These are phyloP conservation scores for Tuber borchii DNA, from an alignment of 495 filamentous ascomycete species.

Conservation along the genomic window DNA sequence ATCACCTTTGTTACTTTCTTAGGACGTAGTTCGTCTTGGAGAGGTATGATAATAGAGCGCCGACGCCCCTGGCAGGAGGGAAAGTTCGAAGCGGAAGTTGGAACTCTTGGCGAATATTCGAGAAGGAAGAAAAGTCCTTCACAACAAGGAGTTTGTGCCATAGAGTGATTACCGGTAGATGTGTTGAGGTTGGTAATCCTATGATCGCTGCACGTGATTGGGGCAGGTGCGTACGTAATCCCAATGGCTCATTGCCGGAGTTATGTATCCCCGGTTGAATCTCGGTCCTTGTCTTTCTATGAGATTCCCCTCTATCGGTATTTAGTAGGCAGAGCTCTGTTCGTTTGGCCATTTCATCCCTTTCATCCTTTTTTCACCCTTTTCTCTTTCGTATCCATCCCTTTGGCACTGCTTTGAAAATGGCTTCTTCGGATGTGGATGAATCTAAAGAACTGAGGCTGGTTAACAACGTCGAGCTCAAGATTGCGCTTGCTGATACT, in stretches of 20 bases:
- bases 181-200: background rate
- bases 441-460: constrained; percentile 63
- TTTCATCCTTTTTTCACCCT: background rate
- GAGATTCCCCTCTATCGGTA: background rate
- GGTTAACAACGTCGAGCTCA: constrained; percentile 82
- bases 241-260: background rate
- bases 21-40: too few species aligned
- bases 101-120: too few species aligned
- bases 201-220: background rate
- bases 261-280: background rate
- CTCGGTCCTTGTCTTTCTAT: background rate
- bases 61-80: too few species aligned
- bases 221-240: background rate
- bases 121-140: too few species aligned
- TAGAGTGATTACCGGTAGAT: too few species aligned
- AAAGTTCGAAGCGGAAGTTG: too few species aligned
- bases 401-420: background rate
- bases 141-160: too few species aligned
- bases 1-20: too few species aligned
- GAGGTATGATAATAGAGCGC: too few species aligned
- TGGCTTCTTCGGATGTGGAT: constrained; percentile 24
- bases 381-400: background rate
- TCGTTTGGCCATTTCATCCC: background rate
- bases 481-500: constrained; percentile 77
- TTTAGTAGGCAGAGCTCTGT: background rate